Evolutionary conservation across 1,139 yeast species (phyloP), one percentile per base, ranked within the genome.

Genomic region (Protomyces lactucae-debilis): DNA sequence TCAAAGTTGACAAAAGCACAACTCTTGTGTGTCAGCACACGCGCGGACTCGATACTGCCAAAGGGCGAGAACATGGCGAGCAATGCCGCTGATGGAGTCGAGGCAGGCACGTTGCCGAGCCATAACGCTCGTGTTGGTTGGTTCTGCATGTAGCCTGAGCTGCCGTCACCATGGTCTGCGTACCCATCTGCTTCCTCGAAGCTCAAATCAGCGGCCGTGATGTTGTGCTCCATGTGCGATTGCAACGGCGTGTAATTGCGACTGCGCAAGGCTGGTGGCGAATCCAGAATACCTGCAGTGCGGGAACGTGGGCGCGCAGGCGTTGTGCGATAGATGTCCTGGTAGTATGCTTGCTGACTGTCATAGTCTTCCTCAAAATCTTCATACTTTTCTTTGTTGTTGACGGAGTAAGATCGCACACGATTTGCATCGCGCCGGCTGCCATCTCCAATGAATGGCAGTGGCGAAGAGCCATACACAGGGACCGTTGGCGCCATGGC

Each of bases 1-100:
- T 82, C 79, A 75, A 89, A 91, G 74, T 88, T 95, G 39, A 88
- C 86, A 68, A 90, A 79, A 0, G 95, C 95, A 71, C 82, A 78
- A 65, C 80, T 80, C 60, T 80, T 77, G 61, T 80, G 80, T 39
- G 78, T 75, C 61, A 83, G 73, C 23, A 90, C 80, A 64, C 91
- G 81, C 8, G 91, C 85, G 48, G 85, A 78, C 63, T 78, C 74
- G 21, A 85, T 78, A 10, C 77, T 75, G 14, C 91, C 91, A 73
- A 82, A 85, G 55, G 80, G 73, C 66, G 81, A 74, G 56, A 83
- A 75, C 37, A 82, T 76, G 2, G 81, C 79, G 68, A 79, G 73
- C 67, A 81, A 70, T 66, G 79, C 71, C 67, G 82, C 72, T 48
- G 83, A 70, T 56, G 83, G 76, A 60, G 82, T 73, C 14, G 76